Evolutionary conservation across 2,329 filamentous ascomycete genomes (phyloP), one percentile per base, ranked within the genome.

Genomic region (Phoma herbarum): DNA sequence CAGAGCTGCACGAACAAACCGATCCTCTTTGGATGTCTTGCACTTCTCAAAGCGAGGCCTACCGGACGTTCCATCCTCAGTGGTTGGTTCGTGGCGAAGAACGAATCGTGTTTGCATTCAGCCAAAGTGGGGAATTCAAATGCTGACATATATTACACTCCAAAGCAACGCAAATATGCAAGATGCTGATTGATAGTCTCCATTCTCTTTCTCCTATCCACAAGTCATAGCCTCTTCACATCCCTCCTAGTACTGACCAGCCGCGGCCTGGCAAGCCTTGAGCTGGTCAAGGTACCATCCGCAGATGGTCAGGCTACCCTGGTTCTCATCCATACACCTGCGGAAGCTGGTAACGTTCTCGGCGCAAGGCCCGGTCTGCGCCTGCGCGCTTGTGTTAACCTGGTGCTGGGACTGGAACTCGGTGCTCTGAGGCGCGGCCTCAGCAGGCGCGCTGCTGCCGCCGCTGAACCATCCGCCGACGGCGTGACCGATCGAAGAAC

Each of bases 261-360:
- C 79, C 18, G 80, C 79, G 50, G 71, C 63, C 78, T 83, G 81
- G 66, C 81, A 83, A 18, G 81, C 81, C 79, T 83, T 83, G 41
- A 99, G 85, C 86, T 99, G 94, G 79, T 99, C 95, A 72, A 99
- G 83, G 80, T 99, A 99, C 93, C 94, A 99, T 68, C 91, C 90
- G 83, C 95, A 99, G 76, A 97, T 96, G 76, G 90, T 89, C 90
- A 99, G 88, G 81, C 95, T 93, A 69, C 95, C 95, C 76, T 88
- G 83, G 80, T 99, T 90, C 75, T 98, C 91, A 79, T 98, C 93
- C 89, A 99, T 90, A 85, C 95, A 99, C 83, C 89, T 90, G 73
- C 92, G 93, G 85, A 99, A 98, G 81, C 86, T 87, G 80, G 88
- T 87, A 53, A 93, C 88, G 70, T 95, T 92, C 53, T 84, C 86